Percentiles rank a stretch among this genome's conserved stretches.
Conservation (phyloP, 768 basidiomycete species). For the Rhodosporidiobolus sp. region DNA sequence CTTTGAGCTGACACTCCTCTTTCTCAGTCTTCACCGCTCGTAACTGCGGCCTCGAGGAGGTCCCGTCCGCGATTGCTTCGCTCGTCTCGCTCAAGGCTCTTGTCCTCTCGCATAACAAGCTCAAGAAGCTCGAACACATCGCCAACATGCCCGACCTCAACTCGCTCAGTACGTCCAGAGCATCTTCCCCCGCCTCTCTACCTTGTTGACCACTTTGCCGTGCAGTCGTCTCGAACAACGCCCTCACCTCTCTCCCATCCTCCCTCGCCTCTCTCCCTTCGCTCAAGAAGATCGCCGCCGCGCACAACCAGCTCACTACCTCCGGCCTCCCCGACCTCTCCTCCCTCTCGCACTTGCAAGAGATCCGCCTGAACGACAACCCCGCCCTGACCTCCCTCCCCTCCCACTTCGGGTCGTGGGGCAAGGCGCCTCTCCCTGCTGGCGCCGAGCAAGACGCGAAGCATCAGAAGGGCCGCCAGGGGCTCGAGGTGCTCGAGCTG, state of each 20-base stretch:
- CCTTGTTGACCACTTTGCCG: neutral
- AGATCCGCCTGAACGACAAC: slow-evolving; percentile 40
- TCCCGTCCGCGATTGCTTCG: slow-evolving; percentile 19
- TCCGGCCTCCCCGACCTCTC: slow-evolving; percentile 37
- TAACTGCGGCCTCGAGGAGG: slow-evolving; percentile 24
- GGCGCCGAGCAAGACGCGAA: neutral
- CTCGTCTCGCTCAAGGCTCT: slow-evolving; percentile 37
- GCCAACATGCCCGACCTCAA: slow-evolving; percentile 31
- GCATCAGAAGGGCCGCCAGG: slow-evolving; percentile 1
- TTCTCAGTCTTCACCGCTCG: slow-evolving; percentile 36
- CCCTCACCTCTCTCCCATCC: slow-evolving; percentile 31
- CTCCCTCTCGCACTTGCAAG: slow-evolving; percentile 32
- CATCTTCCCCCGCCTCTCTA: neutral
- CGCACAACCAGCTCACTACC: slow-evolving; percentile 39
- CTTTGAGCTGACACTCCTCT: neutral
- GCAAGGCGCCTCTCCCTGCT: slow-evolving; percentile 14
- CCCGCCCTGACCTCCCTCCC: slow-evolving; percentile 29
- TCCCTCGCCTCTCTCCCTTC: slow-evolving; percentile 30
- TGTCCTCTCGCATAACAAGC: slow-evolving; percentile 38
- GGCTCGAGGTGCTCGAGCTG: slow-evolving; percentile 37
- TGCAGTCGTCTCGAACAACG: slow-evolving; percentile 40
- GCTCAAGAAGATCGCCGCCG: slow-evolving; percentile 43
- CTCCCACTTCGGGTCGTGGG: slow-evolving; percentile 29
- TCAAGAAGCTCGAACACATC: slow-evolving; percentile 31
- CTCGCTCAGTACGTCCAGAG: slow-evolving; percentile 18